Evolutionary conservation across 106 monocot genomes (phyloP), one percentile per base, ranked within the genome.

Genomic region (Phalaenopsis aphrodite): DNA sequence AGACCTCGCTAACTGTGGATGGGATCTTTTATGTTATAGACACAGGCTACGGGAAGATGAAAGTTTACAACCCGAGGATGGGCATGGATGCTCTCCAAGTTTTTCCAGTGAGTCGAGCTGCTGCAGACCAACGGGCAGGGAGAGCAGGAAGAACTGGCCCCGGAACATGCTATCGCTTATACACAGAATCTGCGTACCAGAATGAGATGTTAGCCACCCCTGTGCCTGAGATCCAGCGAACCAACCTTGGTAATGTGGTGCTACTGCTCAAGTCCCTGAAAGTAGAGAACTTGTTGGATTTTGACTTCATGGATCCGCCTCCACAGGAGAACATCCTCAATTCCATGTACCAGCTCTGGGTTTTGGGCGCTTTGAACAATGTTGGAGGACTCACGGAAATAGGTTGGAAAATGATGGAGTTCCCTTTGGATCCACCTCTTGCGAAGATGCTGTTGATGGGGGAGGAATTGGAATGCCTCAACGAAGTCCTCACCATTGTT

Each of bases 331-430:
- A 98, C 78, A 97, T 98, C 39, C 94, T 94, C 43, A 98, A 94
- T 64, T 98, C 98, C 19, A 98, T 98, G 94, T 94, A 94, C 72
- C 98, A 98, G 84, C 86, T 98, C 1, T 94, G 94, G 98, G 98
- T 94, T 10, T 79, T 98, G 75, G 98, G 94, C n/a, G 98, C 98
- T 4, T 82, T 98, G 65, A 94, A 92, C 79, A 94, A 98, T 88
- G 92, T 90, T 23, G 97, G 94, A 1, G 49, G 85, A 46, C 90
- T 98, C 7, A 93, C 98, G 10, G 89, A 87, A 24, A 80, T 98
- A n/a, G 98, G 94, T 15, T 94, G 94, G 98, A 94, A 94, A 64
- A 98, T 98, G 98, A 94, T 94, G 5, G 98, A 98, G 87, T 94
- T 98, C 77, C 98, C 98, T 4, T 74, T 98, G 61, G 98, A 98